Conservation (phyloP, 768 basidiomycete genomes). For the Suillus plorans region DNA sequence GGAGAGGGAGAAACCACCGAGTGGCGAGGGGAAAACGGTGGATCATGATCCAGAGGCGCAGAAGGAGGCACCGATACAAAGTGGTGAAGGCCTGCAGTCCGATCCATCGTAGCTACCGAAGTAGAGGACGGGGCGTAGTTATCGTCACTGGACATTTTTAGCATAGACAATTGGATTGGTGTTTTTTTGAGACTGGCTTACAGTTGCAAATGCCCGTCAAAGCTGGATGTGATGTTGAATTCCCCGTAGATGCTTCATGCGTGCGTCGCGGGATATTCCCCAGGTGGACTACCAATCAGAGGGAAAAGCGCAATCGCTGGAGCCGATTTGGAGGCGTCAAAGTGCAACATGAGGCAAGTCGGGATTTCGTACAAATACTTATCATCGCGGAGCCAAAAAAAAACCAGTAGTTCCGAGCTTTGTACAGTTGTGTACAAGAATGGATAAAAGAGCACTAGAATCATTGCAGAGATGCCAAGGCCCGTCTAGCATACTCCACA, state of each 20-base stretch:
- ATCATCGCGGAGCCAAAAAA: constrained; percentile 3
- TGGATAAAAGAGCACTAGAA: neutral
- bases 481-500: neutral
- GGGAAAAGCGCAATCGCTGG: neutral
- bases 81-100: neutral
- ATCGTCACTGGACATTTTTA: neutral
- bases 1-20: constrained; percentile 8
- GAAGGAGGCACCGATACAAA: constrained; percentile 12
- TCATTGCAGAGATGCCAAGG: neutral
- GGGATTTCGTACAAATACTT: constrained; percentile 5
- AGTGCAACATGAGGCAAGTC: neutral
- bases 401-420: neutral
- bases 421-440: neutral
- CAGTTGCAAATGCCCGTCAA: neutral
- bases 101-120: neutral
- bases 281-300: neutral
- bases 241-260: neutral
- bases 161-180: neutral
- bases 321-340: neutral
- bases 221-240: neutral
- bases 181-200: neutral
- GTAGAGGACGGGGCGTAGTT: neutral
- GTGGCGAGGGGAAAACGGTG: neutral
- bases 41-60: constrained; percentile 6
- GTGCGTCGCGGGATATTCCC: neutral